Conservation (phyloP, 225 moss, liverwort and hornwort species). For the Pseudoscleropodium purum region DNA sequence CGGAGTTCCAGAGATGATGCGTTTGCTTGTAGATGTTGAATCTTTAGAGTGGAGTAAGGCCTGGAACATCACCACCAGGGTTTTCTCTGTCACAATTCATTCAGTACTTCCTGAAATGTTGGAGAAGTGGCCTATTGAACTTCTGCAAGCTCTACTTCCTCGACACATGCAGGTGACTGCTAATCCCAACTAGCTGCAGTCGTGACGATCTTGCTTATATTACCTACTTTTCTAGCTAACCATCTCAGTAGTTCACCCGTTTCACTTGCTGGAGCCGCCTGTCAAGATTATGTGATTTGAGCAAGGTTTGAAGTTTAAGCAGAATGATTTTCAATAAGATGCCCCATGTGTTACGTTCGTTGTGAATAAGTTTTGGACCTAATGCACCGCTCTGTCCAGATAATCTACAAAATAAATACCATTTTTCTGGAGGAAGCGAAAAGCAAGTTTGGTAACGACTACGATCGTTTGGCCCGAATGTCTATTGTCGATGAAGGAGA, state of each 20-base stretch:
- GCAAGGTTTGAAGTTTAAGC: neutral
- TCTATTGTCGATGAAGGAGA: conserved; percentile 89
- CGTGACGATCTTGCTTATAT: neutral
- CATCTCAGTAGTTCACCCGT: neutral
- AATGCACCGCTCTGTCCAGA: conserved; percentile 24
- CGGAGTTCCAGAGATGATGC: conserved; percentile 77
- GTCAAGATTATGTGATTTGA: neutral
- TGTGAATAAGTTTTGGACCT: neutral
- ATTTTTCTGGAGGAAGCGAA: conserved; percentile 81
- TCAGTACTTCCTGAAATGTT: conserved; percentile 69
- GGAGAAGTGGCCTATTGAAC: conserved; percentile 79
- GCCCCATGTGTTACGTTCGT: neutral
- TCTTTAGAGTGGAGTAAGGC: conserved; percentile 65
- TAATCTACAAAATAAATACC: conserved; percentile 73
- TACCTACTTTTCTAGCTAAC: neutral
- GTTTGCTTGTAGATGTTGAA: conserved; percentile 75
- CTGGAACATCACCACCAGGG: conserved; percentile 61
- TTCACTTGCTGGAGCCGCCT: neutral
- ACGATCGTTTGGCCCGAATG: conserved; percentile 77
- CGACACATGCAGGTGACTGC: conserved; percentile 65
- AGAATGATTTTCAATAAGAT: neutral
- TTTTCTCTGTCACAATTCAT: conserved; percentile 76
- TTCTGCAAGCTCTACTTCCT: conserved; percentile 63
- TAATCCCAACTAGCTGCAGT: neutral
- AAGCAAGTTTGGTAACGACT: conserved; percentile 75